phyloP scores from a whole-genome alignment of 2,329 filamentous ascomycete genomes.

The Rhynchosporium secalis region DNA sequence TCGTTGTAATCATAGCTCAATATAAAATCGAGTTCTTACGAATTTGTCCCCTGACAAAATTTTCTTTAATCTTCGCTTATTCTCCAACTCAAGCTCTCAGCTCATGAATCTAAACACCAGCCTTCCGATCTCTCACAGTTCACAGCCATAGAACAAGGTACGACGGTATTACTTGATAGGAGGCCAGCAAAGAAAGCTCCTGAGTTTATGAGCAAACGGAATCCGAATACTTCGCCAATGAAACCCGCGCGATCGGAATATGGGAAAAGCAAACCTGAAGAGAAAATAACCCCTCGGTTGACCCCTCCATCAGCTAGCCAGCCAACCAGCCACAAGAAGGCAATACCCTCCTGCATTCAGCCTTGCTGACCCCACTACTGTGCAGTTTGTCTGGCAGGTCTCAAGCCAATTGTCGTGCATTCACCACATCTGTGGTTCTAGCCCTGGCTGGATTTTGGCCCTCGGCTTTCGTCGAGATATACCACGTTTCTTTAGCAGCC shows the following conservation, averaged over 20 bases:
- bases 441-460: no score
- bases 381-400: no score
- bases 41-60: no score
- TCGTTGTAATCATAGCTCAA: no score
- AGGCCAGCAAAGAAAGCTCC: not conserved
- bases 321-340: constrained; percentile 3
- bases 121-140: not conserved
- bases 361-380: constrained; percentile 2
- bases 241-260: no score
- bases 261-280: not conserved
- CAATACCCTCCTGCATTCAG: not conserved
- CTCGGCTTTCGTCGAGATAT: no score
- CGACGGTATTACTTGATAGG: not conserved
- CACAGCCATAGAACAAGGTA: constrained; percentile 6
- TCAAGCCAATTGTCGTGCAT: no score
- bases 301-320: not conserved
- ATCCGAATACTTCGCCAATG: not conserved
- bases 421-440: no score
- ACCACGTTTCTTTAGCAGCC: no score
- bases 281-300: not conserved
- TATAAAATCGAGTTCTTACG: no score
- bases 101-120: not conserved
- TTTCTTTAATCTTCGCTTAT: no score
- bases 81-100: not conserved
- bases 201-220: not conserved